These are phyloP conservation scores for Termitomyces sp. DNA, from an alignment of 768 basidiomycete genomes.

Conservation along the genomic window DNA sequence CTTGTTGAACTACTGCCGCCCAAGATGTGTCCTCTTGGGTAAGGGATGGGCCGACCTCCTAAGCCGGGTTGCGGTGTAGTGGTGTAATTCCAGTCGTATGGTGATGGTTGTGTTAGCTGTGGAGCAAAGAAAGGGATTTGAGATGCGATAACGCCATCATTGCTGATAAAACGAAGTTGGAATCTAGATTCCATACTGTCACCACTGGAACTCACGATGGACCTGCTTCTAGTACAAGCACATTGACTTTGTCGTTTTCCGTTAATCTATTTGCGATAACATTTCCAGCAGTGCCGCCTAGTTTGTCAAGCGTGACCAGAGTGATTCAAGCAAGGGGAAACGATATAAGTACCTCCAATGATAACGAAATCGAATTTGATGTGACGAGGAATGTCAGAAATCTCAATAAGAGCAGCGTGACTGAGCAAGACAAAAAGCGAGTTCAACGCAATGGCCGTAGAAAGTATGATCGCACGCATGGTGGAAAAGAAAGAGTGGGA, in stretches of 20 bases:
- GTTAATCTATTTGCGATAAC: slow-evolving; percentile 20
- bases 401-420: slow-evolving; percentile 1
- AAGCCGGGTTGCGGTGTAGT: slow-evolving; percentile 18
- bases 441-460: background rate
- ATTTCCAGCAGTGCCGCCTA: slow-evolving; percentile 12
- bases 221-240: slow-evolving; percentile 22
- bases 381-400: slow-evolving; percentile 7
- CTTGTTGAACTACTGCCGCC: slow-evolving; percentile 22
- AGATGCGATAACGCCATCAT: slow-evolving; percentile 11
- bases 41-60: slow-evolving; percentile 14
- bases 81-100: slow-evolving; percentile 23
- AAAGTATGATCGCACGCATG: slow-evolving; percentile 1
- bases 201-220: slow-evolving; percentile 12
- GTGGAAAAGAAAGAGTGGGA: background rate
- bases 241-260: slow-evolving; percentile 14
- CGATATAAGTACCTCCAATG: slow-evolving; percentile 8
- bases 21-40: slow-evolving; percentile 19
- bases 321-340: background rate
- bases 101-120: slow-evolving; percentile 4
- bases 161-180: background rate
- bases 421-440: slow-evolving; percentile 1
- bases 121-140: slow-evolving; percentile 14
- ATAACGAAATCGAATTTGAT: slow-evolving; percentile 14
- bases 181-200: background rate
- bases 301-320: background rate